Percentiles rank a stretch among this genome's conserved stretches.
Conservation (phyloP, 1,139 yeast genomes). For the Yamadazyma sp. region DNA sequence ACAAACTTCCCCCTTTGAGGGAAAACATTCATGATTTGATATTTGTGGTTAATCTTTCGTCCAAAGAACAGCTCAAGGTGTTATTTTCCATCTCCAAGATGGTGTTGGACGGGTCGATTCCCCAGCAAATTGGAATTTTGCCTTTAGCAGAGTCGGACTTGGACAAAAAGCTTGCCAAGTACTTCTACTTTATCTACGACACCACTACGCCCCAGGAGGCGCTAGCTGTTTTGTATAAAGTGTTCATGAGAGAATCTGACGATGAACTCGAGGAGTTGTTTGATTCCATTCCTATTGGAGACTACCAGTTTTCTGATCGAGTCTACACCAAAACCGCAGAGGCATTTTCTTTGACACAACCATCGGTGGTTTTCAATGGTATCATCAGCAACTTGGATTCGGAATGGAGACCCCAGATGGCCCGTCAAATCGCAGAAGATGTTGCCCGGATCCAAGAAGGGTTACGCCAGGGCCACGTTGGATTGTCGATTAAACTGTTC, state of each 20-base stretch:
- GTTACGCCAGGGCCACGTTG: conserved; percentile 21
- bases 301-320: conserved; percentile 27
- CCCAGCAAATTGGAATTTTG: conserved; percentile 79
- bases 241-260: conserved; percentile 25
- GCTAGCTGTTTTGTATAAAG: conserved; percentile 42
- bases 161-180: conserved; percentile 31
- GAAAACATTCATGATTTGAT: conserved; percentile 79
- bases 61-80: conserved; percentile 46
- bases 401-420: conserved; percentile 42
- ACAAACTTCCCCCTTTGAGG: conserved; percentile 65
- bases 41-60: conserved; percentile 65
- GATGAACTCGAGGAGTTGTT: conserved; percentile 28
- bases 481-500: conserved; percentile 25
- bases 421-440: conserved; percentile 40
- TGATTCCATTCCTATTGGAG: conserved; percentile 17
- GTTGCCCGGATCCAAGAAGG: conserved; percentile 27
- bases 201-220: conserved; percentile 35
- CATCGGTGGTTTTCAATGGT: conserved; percentile 73
- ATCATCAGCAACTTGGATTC: conserved; percentile 46
- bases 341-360: conserved; percentile 41
- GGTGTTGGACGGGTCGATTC: conserved; percentile 57
- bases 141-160: conserved; percentile 49
- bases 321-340: conserved; percentile 21
- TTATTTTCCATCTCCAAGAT: conserved; percentile 51
- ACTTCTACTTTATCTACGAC: conserved; percentile 34